These are phyloP conservation scores for Fonsecaea nubica DNA, from an alignment of 2,329 filamentous ascomycete genomes.

Conservation along the genomic window DNA sequence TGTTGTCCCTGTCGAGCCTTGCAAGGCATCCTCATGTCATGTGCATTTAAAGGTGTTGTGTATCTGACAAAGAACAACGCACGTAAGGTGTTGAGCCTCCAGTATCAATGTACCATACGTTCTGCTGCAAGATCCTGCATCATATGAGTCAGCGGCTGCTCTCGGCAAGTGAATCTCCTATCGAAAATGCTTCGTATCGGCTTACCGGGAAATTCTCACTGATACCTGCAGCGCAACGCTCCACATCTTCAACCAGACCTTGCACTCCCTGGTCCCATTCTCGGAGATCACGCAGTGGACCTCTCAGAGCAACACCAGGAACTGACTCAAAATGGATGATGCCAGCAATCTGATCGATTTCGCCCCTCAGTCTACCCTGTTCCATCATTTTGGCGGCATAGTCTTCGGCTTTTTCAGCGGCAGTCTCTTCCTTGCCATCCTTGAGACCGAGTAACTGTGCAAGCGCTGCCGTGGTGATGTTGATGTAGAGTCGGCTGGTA, in stretches of 20 bases:
- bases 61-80: not conserved
- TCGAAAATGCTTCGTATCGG: constrained; percentile 26
- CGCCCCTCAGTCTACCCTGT: constrained; percentile 83
- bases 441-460: constrained; percentile 79
- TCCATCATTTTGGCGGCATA: constrained; percentile 96
- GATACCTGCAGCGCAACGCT: constrained; percentile 80
- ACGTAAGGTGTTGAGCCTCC: not conserved
- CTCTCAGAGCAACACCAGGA: constrained; percentile 68
- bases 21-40: not conserved
- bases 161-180: not conserved
- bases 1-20: not conserved
- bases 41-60: not conserved
- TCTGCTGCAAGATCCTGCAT: constrained; percentile 30
- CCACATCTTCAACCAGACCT: constrained; percentile 84
- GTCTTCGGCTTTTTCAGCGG: constrained; percentile 79
- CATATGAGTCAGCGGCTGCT: constrained; percentile 21
- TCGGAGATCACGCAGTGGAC: constrained; percentile 73
- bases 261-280: constrained; percentile 91
- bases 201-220: constrained; percentile 79
- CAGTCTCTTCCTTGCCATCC: constrained; percentile 48
- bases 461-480: constrained; percentile 77
- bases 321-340: constrained; percentile 85
- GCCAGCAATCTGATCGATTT: constrained; percentile 91
- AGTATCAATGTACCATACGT: constrained; percentile 34
- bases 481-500: constrained; percentile 78